Evolutionary conservation across 169 alveolate genomes (phyloP).

Genomic region (Eimeria falciformis): DNA sequence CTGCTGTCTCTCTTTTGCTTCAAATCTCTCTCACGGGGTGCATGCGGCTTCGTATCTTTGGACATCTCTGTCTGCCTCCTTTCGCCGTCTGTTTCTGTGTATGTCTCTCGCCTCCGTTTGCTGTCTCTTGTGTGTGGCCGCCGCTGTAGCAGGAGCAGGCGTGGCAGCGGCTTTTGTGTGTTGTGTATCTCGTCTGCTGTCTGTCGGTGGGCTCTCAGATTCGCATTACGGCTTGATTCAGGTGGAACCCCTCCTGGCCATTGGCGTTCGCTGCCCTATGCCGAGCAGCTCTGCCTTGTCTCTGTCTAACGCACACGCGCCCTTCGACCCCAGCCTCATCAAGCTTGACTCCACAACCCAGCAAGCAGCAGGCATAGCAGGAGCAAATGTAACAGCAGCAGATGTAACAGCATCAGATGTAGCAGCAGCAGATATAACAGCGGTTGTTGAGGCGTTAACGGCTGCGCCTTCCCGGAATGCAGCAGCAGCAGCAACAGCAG

Average conservation of each 20-base stretch:
- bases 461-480: background rate
- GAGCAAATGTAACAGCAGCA: background rate
- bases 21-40: background rate
- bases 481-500: background rate
- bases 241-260: background rate
- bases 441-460: background rate
- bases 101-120: too few relatives aligned
- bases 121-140: background rate
- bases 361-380: background rate
- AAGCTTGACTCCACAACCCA: background rate
- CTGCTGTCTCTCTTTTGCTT: too few relatives aligned
- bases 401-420: background rate
- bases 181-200: background rate
- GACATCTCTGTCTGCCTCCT: background rate
- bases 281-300: background rate
- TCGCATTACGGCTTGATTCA: conserved; percentile 9
- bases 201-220: background rate
- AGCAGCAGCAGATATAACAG: background rate
- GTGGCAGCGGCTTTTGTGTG: background rate
- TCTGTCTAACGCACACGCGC: background rate
- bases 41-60: background rate
- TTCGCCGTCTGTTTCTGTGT: too few relatives aligned
- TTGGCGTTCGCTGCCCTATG: background rate
- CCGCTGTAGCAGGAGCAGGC: background rate
- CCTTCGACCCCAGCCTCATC: background rate